Conservation (phyloP, 1,139 yeast genomes). For the Yamadazyma diddensiae region DNA sequence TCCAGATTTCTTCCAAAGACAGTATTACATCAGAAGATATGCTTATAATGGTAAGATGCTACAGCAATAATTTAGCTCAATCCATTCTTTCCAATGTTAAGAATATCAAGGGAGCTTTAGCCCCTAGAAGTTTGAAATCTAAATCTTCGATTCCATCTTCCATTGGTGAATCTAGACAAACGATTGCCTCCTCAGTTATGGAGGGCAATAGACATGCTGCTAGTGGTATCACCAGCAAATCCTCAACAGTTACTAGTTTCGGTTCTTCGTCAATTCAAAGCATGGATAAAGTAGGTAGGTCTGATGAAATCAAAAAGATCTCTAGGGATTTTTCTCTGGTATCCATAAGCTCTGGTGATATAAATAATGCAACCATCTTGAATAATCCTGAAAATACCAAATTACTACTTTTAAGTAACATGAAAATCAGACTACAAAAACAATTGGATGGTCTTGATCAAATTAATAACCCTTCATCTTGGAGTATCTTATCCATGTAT, state of each 20-base stretch:
- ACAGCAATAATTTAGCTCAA: slow-evolving; percentile 24
- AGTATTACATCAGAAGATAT: slow-evolving; percentile 28
- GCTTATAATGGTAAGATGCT: slow-evolving; percentile 36
- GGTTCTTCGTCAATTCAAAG: slow-evolving; percentile 17
- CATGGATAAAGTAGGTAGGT: not conserved
- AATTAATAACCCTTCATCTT: slow-evolving; percentile 37
- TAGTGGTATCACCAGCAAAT: slow-evolving; percentile 22
- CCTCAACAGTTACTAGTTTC: slow-evolving; percentile 38
- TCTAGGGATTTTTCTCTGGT: slow-evolving; percentile 14
- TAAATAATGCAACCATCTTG: slow-evolving; percentile 20
- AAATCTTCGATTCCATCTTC: slow-evolving; percentile 19
- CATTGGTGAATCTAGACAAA: slow-evolving; percentile 25
- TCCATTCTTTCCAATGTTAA: slow-evolving; percentile 26
- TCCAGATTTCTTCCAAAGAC: slow-evolving; percentile 34
- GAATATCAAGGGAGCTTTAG: slow-evolving; percentile 26
- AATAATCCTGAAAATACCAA: slow-evolving; percentile 23
- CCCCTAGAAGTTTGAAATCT: slow-evolving; percentile 16
- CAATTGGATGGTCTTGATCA: slow-evolving; percentile 31
- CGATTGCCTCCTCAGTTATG: slow-evolving; percentile 40
- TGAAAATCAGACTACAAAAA: slow-evolving; percentile 39
- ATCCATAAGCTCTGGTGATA: slow-evolving; percentile 18
- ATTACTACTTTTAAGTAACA: slow-evolving; percentile 23
- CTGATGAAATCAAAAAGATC: slow-evolving; percentile 4
- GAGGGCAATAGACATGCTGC: slow-evolving; percentile 12
- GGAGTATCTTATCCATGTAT: slow-evolving; percentile 45